A percentile compares a stretch with the other conserved stretches of the same genome.
These are phyloP conservation scores for Logfia minima DNA, from an alignment of 129 eudicot genomes.

Conservation along the genomic window DNA sequence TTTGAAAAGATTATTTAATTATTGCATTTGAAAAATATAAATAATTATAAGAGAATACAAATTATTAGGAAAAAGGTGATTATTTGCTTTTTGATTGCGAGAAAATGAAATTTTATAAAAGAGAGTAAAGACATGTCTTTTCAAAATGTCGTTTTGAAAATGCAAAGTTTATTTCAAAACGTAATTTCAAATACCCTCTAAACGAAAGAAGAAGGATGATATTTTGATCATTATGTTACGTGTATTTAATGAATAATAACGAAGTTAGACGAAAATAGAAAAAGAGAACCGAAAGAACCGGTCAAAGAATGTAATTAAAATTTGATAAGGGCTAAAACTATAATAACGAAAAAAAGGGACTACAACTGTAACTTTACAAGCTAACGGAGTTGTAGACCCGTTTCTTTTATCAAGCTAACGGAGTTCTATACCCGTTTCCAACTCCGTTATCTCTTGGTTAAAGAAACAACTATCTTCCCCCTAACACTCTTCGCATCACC, in stretches of 20 bases:
- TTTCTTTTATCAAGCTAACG: constrained; percentile 5
- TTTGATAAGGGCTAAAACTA: not conserved
- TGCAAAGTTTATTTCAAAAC: too few relatives aligned
- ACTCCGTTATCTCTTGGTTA: constrained; percentile 23
- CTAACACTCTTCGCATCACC: not conserved
- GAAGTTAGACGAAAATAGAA: not conserved
- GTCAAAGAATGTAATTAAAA: not conserved
- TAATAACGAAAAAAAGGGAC: not conserved
- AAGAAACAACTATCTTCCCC: constrained; percentile 9
- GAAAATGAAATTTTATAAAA: too few relatives aligned
- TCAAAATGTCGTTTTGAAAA: too few relatives aligned
- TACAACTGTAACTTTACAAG: not conserved
- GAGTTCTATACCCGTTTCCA: constrained; percentile 18
- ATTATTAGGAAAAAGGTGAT: too few relatives aligned
- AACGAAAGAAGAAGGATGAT: too few relatives aligned
- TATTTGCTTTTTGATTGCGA: too few relatives aligned
- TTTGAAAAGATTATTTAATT: too few relatives aligned
- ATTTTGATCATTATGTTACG: not conserved
- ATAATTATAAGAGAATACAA: too few relatives aligned
- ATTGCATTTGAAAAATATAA: too few relatives aligned
- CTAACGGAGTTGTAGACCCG: constrained; percentile 5
- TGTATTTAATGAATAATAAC: not conserved
- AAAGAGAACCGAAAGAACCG: not conserved
- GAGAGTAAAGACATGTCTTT: too few relatives aligned
- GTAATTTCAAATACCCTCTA: too few relatives aligned